These are phyloP conservation scores for Cryphonectria naterciae DNA, from an alignment of 2,329 filamentous ascomycete species.

Conservation along the genomic window DNA sequence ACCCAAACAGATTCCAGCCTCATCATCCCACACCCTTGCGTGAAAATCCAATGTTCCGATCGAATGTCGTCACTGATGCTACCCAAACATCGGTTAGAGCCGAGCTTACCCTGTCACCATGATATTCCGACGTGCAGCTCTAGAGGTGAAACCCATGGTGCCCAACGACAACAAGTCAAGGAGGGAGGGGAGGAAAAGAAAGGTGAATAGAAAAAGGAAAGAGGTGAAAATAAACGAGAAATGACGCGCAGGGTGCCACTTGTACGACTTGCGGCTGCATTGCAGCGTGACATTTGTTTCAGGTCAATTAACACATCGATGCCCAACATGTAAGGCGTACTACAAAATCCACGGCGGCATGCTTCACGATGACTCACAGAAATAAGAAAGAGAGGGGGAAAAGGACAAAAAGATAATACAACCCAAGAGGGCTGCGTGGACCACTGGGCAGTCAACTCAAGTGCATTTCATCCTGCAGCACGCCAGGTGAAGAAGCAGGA, in stretches of 20 bases:
- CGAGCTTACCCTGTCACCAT: background rate
- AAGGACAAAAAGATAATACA: background rate
- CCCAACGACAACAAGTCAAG: background rate
- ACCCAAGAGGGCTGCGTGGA: background rate
- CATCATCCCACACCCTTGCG: background rate
- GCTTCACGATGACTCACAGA: slow-evolving; percentile 10
- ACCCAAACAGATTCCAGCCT: background rate
- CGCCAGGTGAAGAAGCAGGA: background rate
- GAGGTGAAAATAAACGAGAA: background rate
- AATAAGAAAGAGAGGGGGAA: background rate
- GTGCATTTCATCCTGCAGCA: background rate
- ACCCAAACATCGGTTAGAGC: slow-evolving; percentile 1
- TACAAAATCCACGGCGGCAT: background rate
- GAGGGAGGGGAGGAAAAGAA: background rate
- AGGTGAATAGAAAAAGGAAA: background rate
- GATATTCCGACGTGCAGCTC: background rate
- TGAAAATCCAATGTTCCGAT: background rate
- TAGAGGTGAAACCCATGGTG: background rate
- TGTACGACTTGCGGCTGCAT: background rate
- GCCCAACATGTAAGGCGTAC: slow-evolving; percentile 13
- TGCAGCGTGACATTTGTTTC: slow-evolving; percentile 12
- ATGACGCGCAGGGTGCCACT: background rate
- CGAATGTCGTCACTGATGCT: background rate
- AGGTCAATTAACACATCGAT: background rate
- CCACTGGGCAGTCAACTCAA: background rate